A percentile compares a stretch with the other conserved stretches of the same genome.
Conservation (phyloP, 148 eudicot genomes). For the Arbutus unedo region DNA sequence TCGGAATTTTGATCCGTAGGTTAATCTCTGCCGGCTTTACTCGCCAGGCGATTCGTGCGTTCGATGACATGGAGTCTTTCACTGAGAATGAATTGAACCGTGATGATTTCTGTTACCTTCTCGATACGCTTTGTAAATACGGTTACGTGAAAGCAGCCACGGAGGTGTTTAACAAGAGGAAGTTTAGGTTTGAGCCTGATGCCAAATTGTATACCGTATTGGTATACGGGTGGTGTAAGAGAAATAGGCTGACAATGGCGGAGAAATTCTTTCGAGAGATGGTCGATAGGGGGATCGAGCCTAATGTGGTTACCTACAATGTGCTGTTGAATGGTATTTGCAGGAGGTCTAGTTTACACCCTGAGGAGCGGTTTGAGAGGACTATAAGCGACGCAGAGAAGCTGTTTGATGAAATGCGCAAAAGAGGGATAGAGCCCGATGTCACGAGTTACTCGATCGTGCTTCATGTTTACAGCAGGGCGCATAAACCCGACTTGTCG, state of each 20-base stretch:
- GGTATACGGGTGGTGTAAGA: slow-evolving; percentile 88
- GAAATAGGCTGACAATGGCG: slow-evolving; percentile 55
- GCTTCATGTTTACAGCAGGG: slow-evolving; percentile 89
- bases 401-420: slow-evolving; percentile 78
- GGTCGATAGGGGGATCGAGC: slow-evolving; percentile 65
- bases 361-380: slow-evolving; percentile 72
- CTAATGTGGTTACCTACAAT: slow-evolving; percentile 78
- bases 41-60: slow-evolving; percentile 67
- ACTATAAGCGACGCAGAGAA: slow-evolving; percentile 63
- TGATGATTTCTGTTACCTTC: slow-evolving; percentile 43
- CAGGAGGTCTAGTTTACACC: slow-evolving; percentile 79
- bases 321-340: slow-evolving; percentile 84
- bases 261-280: slow-evolving; percentile 73
- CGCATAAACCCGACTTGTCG: slow-evolving; percentile 69
- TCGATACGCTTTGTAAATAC: slow-evolving; percentile 89
- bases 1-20: slow-evolving; percentile 56
- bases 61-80: slow-evolving; percentile 73
- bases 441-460: slow-evolving; percentile 86
- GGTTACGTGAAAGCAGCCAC: slow-evolving; percentile 67
- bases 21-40: slow-evolving; percentile 67
- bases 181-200: slow-evolving; percentile 36
- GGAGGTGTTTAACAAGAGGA: slow-evolving; percentile 73
- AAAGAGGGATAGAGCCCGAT: slow-evolving; percentile 85
- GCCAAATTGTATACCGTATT: slow-evolving; percentile 66
- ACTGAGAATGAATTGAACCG: slow-evolving; percentile 20